Evolutionary conservation across 2,329 filamentous ascomycete species (phyloP), one percentile per base, ranked within the genome.

Genomic region (Ceratocystis cacaofunesta): DNA sequence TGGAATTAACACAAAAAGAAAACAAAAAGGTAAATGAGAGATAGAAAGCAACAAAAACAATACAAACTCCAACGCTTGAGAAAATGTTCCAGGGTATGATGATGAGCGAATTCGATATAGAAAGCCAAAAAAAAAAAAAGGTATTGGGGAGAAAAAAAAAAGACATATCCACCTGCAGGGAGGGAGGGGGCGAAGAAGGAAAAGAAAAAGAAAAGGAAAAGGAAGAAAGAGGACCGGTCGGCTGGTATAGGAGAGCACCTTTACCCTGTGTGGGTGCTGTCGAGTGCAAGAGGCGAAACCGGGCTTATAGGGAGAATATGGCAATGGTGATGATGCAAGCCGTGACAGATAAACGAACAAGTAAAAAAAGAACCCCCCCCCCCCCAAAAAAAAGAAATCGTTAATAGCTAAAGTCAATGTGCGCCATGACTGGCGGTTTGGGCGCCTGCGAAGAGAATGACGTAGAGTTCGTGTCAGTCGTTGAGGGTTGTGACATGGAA

Each of bases 361-460:
- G n/a, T 30, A 30, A 65, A 43, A 55, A 25, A 22, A 50, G 22
- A 46, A 43, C 28, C 28, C 3, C 3, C n/a, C n/a, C 10, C 36
- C 8, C 36, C 10, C 10, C 1, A 46, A 57, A 12, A n/a, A 43
- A 67, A 66, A 69, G 66, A 70, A 68, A 61, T 61, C 50, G 68
- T 80, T 76, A 86, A 70, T 85, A 85, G 73, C 79, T 84, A 69
- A 86, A 82, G 74, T 86, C 82, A 69, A 86, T 80, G 71, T 82
- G 78, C 67, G 80, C 82, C 75, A 86, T 76, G 76, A 81, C 77
- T 69, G 82, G 70, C 22, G 71, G 69, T 68, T 78, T 75, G 76
- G 78, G 75, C 77, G 84, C 79, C 70, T 80, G 78, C 69, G 80
- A 78, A 30, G 76, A 72, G 48, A 72, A 69, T 68, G 74, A 72